These are phyloP conservation scores for Pholiota molesta DNA, from an alignment of 768 basidiomycete genomes.

Conservation along the genomic window DNA sequence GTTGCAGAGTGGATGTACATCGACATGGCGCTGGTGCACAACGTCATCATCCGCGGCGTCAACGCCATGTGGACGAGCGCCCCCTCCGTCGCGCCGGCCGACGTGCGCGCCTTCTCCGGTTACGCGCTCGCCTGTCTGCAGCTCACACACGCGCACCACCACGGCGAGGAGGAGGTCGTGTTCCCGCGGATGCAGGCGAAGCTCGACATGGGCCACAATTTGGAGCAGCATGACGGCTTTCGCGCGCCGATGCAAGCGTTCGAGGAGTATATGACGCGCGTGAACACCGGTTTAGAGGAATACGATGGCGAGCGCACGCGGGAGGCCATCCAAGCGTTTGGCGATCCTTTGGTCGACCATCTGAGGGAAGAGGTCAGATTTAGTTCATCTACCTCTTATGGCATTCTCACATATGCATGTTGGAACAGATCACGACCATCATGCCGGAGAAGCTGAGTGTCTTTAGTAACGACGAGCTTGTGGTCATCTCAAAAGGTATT, in stretches of 20 bases:
- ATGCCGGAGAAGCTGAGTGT: conserved; percentile 19
- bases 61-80: too few relatives aligned
- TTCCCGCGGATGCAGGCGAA: too few relatives aligned
- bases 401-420: background rate
- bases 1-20: too few relatives aligned
- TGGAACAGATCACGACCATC: conserved; percentile 23
- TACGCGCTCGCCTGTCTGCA: too few relatives aligned
- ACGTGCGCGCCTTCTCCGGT: too few relatives aligned
- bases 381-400: background rate
- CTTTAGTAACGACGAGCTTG: conserved; percentile 17
- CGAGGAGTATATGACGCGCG: conserved; percentile 22
- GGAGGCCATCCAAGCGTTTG: conserved; percentile 24
- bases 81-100: too few relatives aligned
- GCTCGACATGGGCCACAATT: too few relatives aligned
- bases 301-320: conserved; percentile 24
- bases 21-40: too few relatives aligned
- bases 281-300: conserved; percentile 8
- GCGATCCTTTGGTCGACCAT: conserved; percentile 24
- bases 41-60: too few relatives aligned
- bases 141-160: too few relatives aligned
- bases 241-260: background rate
- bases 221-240: too few relatives aligned
- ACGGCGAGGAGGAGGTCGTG: too few relatives aligned
- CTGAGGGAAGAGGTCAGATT: conserved; percentile 30
- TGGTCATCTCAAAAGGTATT: conserved; percentile 7